Percentiles rank a stretch among this genome's conserved stretches.
These are phyloP conservation scores for Alternaria sp. DNA, from an alignment of 2,329 filamentous ascomycete genomes.

Conservation along the genomic window DNA sequence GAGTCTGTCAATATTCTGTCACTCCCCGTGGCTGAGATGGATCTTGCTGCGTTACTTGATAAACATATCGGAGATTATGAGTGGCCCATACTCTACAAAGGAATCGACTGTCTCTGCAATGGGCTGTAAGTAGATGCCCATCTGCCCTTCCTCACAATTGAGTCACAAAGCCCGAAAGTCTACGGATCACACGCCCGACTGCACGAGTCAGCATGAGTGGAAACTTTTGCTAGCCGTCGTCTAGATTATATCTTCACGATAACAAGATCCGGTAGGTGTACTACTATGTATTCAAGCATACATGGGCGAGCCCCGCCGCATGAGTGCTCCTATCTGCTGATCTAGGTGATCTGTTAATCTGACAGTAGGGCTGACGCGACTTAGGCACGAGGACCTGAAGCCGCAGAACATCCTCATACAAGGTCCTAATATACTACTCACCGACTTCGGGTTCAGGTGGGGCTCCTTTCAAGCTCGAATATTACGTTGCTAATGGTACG, in stretches of 20 bases:
- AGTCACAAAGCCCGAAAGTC: too few species aligned
- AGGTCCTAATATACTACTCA: neutral
- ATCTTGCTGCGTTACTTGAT: neutral
- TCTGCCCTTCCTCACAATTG: neutral
- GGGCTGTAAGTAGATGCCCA: neutral
- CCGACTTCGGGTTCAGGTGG: neutral
- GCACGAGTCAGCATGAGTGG: too few species aligned
- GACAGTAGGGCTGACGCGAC: neutral
- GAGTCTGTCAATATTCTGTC: neutral
- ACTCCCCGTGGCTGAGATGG: neutral
- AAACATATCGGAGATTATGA: neutral
- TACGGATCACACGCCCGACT: too few species aligned
- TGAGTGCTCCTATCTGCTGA: rapidly evolving
- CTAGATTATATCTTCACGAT: neutral
- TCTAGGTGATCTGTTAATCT: too few species aligned
- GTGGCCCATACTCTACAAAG: neutral
- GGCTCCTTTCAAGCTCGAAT: too few species aligned
- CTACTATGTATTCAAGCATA: neutral
- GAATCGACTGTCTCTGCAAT: neutral
- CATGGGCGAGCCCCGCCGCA: neutral
- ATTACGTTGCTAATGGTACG: neutral
- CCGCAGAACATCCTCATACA: neutral
- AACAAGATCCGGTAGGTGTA: neutral
- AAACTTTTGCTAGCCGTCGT: neutral
- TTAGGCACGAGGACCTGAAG: neutral